Evolutionary conservation across 306 rosid genomes (phyloP), one percentile per base, ranked within the genome.

Genomic region (Lablab purpureus): DNA sequence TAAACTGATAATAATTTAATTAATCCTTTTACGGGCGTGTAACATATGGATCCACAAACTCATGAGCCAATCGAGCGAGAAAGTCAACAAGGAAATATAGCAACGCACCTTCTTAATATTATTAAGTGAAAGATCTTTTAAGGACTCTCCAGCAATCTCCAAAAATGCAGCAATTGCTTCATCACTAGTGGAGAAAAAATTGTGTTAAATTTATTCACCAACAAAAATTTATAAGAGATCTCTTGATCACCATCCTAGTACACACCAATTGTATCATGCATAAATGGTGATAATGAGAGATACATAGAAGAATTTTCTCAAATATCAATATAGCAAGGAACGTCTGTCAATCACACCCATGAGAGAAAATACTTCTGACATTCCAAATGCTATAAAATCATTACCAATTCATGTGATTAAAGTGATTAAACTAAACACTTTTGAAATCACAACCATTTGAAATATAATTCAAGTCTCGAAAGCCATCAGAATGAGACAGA

Each of bases 131-230:
- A 95, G 91, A 79, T 93, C 96, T 71, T 76, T 80, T 67, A 95
- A 82, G 73, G 50, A 58, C 67, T 63, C 88, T 77, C 94, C 97
- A 28, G 62, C 74, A n/a, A 82, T 85, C 81, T 86, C 91, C 73
- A 95, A 50, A 74, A 90, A 93, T 22, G 96, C 98, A 69, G 96
- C 96, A 79, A 95, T 74, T 63, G 97, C 90, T 75, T 90, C 93
- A 80, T 95, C 99, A 81, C 99, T 47, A 78, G 67, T 45, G 34
- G 17, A 74, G 74, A 34, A 83, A 72, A 66, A 27, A 22, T 51
- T 5, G 45, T 34, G 21, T 59, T 79, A 23, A 76, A 73, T 67
- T 67, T 27, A 18, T 77, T 68, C 68, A 56, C 67, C 80, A 22
- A 23, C 11, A 11, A 32, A 50, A 63, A 63, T 50, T 21, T 7